Conservation (phyloP, 2,329 filamentous ascomycete genomes). For the Cladophialophora psammophila region DNA sequence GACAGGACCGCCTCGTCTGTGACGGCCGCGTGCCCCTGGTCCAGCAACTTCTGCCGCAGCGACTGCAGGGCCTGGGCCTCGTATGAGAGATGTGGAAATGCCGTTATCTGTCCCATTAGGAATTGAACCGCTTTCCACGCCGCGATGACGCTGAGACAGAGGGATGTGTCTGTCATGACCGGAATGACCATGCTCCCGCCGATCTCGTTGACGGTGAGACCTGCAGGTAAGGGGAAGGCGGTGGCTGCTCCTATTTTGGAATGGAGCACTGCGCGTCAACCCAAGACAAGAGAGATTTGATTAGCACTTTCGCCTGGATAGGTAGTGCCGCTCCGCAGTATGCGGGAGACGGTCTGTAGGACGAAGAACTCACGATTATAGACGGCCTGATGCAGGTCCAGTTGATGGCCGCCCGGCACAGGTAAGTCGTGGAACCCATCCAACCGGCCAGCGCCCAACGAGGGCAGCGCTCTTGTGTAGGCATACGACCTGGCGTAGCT, state of each 20-base stretch:
- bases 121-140: constrained; percentile 25
- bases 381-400: constrained; percentile 24
- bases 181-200: constrained; percentile 27
- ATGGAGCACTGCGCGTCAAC: constrained; percentile 18
- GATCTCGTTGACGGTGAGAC: constrained; percentile 25
- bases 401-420: constrained; percentile 17
- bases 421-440: constrained; percentile 27
- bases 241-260: constrained; percentile 26
- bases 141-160: constrained; percentile 25
- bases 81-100: constrained; percentile 20
- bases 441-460: constrained; percentile 15
- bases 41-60: constrained; percentile 15
- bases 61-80: constrained; percentile 25
- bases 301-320: not conserved
- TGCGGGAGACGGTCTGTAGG: no score
- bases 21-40: not conserved
- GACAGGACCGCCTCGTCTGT: constrained; percentile 23
- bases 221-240: constrained; percentile 22
- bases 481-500: constrained; percentile 21
- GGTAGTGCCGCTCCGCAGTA: no score
- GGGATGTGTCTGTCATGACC: constrained; percentile 23
- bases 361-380: constrained; percentile 22
- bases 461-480: constrained; percentile 14
- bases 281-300: not conserved
- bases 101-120: constrained; percentile 11